These are phyloP conservation scores for Monilinia vaccinii-corymbosi DNA, from an alignment of 2,329 filamentous ascomycete species.

Conservation along the genomic window DNA sequence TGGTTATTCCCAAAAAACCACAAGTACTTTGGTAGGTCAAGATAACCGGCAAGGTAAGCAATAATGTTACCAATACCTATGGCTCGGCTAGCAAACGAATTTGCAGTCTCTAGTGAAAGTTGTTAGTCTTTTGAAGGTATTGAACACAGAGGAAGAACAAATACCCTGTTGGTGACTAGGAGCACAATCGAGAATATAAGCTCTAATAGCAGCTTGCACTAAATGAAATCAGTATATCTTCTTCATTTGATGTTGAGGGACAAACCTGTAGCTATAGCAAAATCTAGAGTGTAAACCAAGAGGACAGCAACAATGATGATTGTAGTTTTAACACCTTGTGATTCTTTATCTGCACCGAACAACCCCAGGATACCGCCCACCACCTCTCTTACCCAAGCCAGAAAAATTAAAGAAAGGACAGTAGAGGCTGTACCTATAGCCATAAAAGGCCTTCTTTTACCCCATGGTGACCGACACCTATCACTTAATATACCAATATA, in stretches of 20 bases:
- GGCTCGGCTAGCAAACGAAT: constrained; percentile 86
- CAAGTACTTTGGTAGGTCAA: constrained; percentile 64
- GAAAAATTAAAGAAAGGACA: constrained; percentile 55
- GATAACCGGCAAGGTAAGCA: constrained; percentile 80
- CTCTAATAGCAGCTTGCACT: constrained; percentile 85
- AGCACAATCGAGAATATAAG: constrained; percentile 88
- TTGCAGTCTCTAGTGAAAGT: constrained; percentile 47
- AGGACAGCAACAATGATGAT: constrained; percentile 74
- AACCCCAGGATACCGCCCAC: constrained; percentile 58
- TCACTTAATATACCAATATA: constrained; percentile 78
- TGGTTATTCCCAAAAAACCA: constrained; percentile 80
- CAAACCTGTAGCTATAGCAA: constrained; percentile 84
- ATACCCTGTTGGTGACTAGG: constrained; percentile 76
- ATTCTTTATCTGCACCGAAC: constrained; percentile 62
- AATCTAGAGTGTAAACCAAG: constrained; percentile 84
- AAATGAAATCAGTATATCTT: constrained; percentile 11
- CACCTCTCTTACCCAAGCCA: constrained; percentile 67
- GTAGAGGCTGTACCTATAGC: constrained; percentile 59
- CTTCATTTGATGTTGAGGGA: constrained; percentile 10
- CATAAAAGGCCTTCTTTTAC: constrained; percentile 77
- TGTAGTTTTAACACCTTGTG: constrained; percentile 50
- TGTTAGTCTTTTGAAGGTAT: not conserved
- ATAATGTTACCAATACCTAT: constrained; percentile 84
- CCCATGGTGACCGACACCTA: constrained; percentile 64
- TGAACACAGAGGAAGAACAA: constrained; percentile 2